Conservation (phyloP, 257 asterid species). For the Petrea volubilis region DNA sequence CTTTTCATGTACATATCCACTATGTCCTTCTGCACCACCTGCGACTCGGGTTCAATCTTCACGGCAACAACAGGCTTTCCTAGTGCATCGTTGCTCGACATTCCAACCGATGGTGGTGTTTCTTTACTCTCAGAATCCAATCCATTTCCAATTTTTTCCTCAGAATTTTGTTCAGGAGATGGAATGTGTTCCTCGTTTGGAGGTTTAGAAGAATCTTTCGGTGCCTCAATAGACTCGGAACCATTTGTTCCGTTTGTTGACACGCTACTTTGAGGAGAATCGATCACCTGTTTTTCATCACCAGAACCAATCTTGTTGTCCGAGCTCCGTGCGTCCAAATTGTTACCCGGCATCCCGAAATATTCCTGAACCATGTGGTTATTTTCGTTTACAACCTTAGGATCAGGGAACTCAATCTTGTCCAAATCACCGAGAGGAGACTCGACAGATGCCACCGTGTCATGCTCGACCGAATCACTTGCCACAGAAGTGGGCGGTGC, state of each 20-base stretch:
- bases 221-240: slow-evolving; percentile 54
- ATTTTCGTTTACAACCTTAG: slow-evolving; percentile 72
- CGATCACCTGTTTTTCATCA: slow-evolving; percentile 51
- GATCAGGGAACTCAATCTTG: slow-evolving; percentile 93
- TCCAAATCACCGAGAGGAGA: slow-evolving; percentile 51
- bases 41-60: slow-evolving; percentile 55
- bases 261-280: slow-evolving; percentile 64
- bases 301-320: slow-evolving; percentile 61
- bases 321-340: slow-evolving; percentile 52
- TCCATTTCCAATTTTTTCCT: slow-evolving; percentile 37
- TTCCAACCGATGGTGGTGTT: slow-evolving; percentile 35
- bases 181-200: slow-evolving; percentile 42
- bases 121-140: slow-evolving; percentile 44
- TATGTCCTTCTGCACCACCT: slow-evolving; percentile 92
- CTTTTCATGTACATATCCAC: slow-evolving; percentile 99
- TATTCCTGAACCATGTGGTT: slow-evolving; percentile 86
- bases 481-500: slow-evolving; percentile 40
- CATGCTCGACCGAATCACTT: slow-evolving; percentile 18
- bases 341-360: slow-evolving; percentile 57
- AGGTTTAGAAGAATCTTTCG: slow-evolving; percentile 44
- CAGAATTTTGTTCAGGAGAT: slow-evolving; percentile 39
- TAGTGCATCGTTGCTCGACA: slow-evolving; percentile 25
- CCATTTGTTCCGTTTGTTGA: slow-evolving; percentile 43
- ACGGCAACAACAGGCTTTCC: slow-evolving; percentile 59
- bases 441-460: slow-evolving; percentile 30